phyloP scores from a whole-genome alignment of 192 early-diverging fungal species.

The Dissophora globulifera region DNA sequence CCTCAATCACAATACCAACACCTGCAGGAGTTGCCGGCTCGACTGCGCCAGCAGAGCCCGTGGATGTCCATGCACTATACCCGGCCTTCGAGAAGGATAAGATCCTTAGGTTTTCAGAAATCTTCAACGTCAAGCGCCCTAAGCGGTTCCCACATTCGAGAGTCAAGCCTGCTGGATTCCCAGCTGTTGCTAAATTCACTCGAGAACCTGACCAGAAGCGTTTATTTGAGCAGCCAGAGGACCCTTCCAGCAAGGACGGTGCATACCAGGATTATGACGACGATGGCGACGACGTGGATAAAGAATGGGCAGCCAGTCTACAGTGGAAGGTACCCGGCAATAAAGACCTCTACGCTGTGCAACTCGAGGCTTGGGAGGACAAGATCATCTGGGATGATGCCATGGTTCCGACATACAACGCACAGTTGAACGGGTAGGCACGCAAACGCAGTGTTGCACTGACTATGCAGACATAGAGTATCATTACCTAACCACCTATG shows the following conservation, averaged over 20 bases:
- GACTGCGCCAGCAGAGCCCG: constrained; percentile 9
- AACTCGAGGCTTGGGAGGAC: constrained; percentile 88
- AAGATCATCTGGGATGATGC: constrained; percentile 80
- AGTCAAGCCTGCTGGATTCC: constrained; percentile 49
- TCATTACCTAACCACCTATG: too few species aligned
- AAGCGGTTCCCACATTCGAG: constrained; percentile 48
- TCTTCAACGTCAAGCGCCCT: constrained; percentile 63
- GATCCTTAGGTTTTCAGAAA: constrained; percentile 70
- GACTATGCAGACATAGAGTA: too few species aligned
- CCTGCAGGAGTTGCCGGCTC: neutral
- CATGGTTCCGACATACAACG: constrained; percentile 32
- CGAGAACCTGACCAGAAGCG: constrained; percentile 20
- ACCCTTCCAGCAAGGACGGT: constrained; percentile 2
- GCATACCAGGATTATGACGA: constrained; percentile 17
- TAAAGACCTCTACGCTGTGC: constrained; percentile 70
- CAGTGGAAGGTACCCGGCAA: constrained; percentile 50
- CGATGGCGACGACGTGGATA: constrained; percentile 25
- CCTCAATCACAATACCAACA: neutral
- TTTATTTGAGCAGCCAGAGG: constrained; percentile 35
- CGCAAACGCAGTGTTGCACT: neutral
- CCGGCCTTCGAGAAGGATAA: constrained; percentile 71
- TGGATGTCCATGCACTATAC: constrained; percentile 63
- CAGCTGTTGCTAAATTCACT: constrained; percentile 19
- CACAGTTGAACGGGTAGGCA: constrained; percentile 11
- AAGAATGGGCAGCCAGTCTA: constrained; percentile 37